Evolutionary conservation across 768 basidiomycete genomes (phyloP).

Genomic region (Naganishia onofrii): DNA sequence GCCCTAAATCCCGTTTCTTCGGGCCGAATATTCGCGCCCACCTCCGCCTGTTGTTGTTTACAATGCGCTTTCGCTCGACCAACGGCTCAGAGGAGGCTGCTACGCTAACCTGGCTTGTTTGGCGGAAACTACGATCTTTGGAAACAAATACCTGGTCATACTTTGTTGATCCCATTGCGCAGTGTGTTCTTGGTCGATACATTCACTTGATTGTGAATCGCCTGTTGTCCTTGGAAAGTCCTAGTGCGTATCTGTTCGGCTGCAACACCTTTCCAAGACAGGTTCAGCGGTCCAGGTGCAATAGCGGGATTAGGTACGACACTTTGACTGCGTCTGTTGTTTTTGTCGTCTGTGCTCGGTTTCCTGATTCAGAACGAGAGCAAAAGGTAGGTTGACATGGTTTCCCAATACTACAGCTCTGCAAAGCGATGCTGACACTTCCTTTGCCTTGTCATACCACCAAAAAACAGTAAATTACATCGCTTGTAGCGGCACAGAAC

Average conservation of each 20-base stretch:
- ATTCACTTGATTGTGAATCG: neutral
- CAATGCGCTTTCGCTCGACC: constrained; percentile 8
- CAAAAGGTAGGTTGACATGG: constrained; percentile 2
- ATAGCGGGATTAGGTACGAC: neutral
- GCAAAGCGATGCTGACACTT: neutral
- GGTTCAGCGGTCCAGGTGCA: neutral
- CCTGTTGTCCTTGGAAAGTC: neutral
- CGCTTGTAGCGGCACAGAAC: neutral
- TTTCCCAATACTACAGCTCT: neutral
- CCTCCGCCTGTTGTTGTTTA: constrained; percentile 6
- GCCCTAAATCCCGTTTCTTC: neutral
- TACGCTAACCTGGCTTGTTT: neutral
- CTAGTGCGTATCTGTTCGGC: neutral
- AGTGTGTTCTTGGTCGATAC: neutral
- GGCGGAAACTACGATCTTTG: constrained; percentile 8
- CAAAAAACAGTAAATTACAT: neutral
- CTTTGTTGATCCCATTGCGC: neutral
- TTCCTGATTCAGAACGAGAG: neutral
- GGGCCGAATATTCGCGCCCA: neutral
- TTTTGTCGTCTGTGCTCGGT: constrained; percentile 6
- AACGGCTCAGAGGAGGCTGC: neutral
- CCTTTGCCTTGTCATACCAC: neutral
- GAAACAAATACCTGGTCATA: constrained; percentile 1
- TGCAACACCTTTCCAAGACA: neutral
- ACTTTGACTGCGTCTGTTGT: constrained; percentile 15